Evolutionary conservation across 139 green algal species (phyloP).

Genomic region (Ulvella scutata): DNA sequence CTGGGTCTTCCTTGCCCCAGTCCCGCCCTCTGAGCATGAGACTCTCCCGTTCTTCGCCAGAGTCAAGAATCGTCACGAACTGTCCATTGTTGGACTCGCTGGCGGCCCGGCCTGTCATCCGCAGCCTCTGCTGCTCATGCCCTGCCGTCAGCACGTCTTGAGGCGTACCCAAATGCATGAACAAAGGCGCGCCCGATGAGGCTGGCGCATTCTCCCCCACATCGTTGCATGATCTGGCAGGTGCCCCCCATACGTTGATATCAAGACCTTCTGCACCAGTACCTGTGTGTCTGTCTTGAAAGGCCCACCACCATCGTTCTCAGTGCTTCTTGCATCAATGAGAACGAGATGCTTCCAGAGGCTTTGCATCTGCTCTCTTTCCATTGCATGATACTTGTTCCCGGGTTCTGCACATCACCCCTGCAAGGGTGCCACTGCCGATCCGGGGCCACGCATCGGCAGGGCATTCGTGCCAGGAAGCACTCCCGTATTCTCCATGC

Average conservation of each 20-base stretch:
- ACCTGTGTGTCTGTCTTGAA: neutral
- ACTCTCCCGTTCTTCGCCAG: neutral
- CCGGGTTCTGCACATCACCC: neutral
- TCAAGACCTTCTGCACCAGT: too few species aligned
- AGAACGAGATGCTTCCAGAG: neutral
- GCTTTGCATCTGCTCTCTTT: neutral
- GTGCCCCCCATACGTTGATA: too few species aligned
- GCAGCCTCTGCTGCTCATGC: neutral
- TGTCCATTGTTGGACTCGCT: too few species aligned
- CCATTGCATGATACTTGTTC: neutral
- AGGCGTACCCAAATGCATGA: neutral
- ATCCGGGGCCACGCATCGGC: too few species aligned
- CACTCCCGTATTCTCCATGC: neutral
- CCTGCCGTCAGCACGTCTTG: neutral
- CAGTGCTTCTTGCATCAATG: neutral
- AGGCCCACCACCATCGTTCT: neutral
- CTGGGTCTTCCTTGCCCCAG: slow-evolving; percentile 5
- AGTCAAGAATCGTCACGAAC: neutral
- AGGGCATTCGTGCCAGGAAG: neutral
- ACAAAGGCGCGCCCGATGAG: neutral
- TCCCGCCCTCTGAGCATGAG: neutral
- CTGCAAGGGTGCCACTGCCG: too few species aligned
- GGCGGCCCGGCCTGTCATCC: too few species aligned
- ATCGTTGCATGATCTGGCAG: too few species aligned
- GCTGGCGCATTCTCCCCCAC: neutral